A percentile compares a stretch with the other conserved stretches of the same genome.
Evolutionary conservation across 441 rosid species (phyloP).

Genomic region (Adansonia gregorii): DNA sequence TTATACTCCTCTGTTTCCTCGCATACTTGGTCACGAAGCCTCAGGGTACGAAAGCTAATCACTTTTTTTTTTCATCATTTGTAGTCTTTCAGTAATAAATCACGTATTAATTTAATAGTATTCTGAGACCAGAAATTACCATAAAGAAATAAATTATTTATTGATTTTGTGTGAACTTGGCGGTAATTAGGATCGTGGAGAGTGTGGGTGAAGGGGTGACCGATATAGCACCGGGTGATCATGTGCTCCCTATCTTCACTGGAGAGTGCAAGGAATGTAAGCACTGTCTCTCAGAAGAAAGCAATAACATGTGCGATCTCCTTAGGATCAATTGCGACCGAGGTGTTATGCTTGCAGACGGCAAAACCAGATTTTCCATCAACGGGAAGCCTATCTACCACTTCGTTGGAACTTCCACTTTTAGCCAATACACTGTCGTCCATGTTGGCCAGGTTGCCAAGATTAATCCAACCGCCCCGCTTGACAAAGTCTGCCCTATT

Average conservation of each 20-base stretch:
- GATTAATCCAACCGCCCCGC: conserved; percentile 82
- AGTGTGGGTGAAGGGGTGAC: conserved; percentile 89
- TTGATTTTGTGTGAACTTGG: background rate
- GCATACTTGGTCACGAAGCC: conserved; percentile 87
- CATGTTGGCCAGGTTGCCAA: conserved; percentile 81
- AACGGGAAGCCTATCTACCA: conserved; percentile 81
- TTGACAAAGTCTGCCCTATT: conserved; percentile 83
- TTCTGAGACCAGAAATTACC: no score
- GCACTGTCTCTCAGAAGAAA: conserved; percentile 80
- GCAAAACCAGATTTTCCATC: conserved; percentile 64
- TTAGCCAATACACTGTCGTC: conserved; percentile 84
- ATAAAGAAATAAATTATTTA: background rate
- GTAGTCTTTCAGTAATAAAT: background rate
- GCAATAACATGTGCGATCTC: conserved; percentile 89
- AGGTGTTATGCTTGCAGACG: conserved; percentile 14
- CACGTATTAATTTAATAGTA: background rate
- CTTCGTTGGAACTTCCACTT: conserved; percentile 85
- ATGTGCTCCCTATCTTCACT: conserved; percentile 83
- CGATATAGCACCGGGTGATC: conserved; percentile 78
- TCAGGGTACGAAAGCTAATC: conserved; percentile 56
- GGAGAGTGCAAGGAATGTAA: conserved; percentile 82
- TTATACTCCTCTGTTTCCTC: conserved; percentile 76
- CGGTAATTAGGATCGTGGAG: conserved; percentile 68
- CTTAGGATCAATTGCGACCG: conserved; percentile 54
- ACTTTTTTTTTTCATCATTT: background rate